Conservation (phyloP, 208 protist species). For the Wallacemonas collosoma region DNA sequence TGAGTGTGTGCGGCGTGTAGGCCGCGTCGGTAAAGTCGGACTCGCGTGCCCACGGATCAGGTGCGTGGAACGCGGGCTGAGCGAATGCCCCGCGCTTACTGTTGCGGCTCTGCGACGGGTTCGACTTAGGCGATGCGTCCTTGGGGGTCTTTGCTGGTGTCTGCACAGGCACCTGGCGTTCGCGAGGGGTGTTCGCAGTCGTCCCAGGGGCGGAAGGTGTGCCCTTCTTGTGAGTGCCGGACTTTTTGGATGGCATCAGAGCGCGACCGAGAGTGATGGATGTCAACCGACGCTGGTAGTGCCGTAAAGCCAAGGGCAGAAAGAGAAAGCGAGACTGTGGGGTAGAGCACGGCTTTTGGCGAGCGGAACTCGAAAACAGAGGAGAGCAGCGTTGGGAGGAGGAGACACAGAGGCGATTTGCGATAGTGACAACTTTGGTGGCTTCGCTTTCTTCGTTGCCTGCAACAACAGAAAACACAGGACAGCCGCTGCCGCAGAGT, state of each 20-base stretch:
- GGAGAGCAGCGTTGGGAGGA: no score
- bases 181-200: not conserved
- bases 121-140: no score
- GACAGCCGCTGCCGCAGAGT: no score
- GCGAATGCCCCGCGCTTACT: not conserved
- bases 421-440: no score
- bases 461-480: no score
- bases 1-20: slow-evolving; percentile 78
- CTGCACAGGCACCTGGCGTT: not conserved
- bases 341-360: no score
- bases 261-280: not conserved
- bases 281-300: no score
- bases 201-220: no score
- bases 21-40: slow-evolving; percentile 49
- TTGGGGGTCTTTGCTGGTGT: not conserved
- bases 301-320: not conserved
- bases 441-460: no score
- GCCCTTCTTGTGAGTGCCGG: not conserved
- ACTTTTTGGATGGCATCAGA: not conserved
- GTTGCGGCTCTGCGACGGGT: no score
- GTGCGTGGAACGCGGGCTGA: not conserved
- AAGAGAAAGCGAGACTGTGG: not conserved
- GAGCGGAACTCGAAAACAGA: no score
- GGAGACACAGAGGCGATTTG: no score
- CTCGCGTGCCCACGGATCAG: slow-evolving; percentile 49